Conservation (phyloP, 2,329 filamentous ascomycete genomes). For the Metarhizium robertsii region DNA sequence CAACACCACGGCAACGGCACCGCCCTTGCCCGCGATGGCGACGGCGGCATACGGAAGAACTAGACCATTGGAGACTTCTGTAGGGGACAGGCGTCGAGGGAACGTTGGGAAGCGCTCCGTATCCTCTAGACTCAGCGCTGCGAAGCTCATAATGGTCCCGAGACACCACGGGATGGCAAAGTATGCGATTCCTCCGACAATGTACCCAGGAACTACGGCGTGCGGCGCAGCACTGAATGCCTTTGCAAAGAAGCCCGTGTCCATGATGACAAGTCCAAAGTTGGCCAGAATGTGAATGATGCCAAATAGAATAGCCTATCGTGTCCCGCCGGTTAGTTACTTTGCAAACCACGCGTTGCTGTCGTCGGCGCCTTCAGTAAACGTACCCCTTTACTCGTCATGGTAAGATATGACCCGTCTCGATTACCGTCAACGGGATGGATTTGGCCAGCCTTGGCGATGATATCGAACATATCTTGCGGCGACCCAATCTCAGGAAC, state of each 20-base stretch:
- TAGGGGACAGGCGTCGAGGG: slow-evolving; percentile 43
- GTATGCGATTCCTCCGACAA: slow-evolving; percentile 42
- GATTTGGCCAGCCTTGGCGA: slow-evolving; percentile 32
- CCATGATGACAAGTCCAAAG: slow-evolving; percentile 43
- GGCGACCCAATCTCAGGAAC: slow-evolving; percentile 37
- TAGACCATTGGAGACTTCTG: slow-evolving; percentile 57
- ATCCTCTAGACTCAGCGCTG: slow-evolving; percentile 37
- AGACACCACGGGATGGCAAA: slow-evolving; percentile 45
- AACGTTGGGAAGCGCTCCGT: slow-evolving; percentile 43
- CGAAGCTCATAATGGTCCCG: slow-evolving; percentile 39
- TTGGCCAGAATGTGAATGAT: slow-evolving; percentile 25
- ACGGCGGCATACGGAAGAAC: slow-evolving; percentile 59
- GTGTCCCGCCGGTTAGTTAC: background rate
- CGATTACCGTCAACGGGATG: slow-evolving; percentile 44
- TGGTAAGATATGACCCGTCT: slow-evolving; percentile 28
- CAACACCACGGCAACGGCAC: slow-evolving; percentile 57
- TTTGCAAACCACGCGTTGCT: background rate
- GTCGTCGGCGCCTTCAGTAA: background rate
- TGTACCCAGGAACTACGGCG: slow-evolving; percentile 32
- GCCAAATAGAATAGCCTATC: slow-evolving; percentile 37
- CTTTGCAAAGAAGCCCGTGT: slow-evolving; percentile 44
- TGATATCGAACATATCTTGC: slow-evolving; percentile 37
- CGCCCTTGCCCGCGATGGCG: slow-evolving; percentile 59
- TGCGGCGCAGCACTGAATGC: slow-evolving; percentile 37
- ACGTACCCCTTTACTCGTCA: slow-evolving; percentile 39